Base-by-base conservation (phyloP, 2,329 filamentous ascomycete species). In the Penicillium sp. region DNA sequence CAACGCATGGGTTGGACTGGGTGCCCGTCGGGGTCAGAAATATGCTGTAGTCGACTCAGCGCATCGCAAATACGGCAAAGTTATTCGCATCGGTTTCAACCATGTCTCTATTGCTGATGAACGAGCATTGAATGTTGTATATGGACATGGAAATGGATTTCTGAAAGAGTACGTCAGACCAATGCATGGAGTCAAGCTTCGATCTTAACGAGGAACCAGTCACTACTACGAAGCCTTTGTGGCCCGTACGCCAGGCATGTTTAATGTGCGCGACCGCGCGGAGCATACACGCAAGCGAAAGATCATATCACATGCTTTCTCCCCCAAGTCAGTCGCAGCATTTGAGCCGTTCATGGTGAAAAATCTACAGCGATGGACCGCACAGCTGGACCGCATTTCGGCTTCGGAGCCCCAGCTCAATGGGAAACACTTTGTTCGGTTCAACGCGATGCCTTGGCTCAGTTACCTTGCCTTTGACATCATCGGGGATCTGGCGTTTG, bases 11-110 rank as follows among this genome's bases (percentile, higher is more conserved):
- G 52, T 65, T 18, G 59, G 52, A 34, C 14, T 59, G 18, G 49
- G 59, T 31, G 61, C 59, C 8, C 52, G 56, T 39, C 49, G 46
- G 31, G 61, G 62, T 4, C 50, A 56, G 36, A 64, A 62, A 38
- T 65, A 56, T 40, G 59, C 70, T 66, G 38, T 69, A 69, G 45
- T 81, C 74, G 78, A 77, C 80, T 21, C 67, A 70, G 24, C 63
- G 69, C 54, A 81, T 75, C 54, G 50, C 18, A 59, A 55, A 48
- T 45, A 62, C 29, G 62, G 62, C 16, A 61, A 58, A 21, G 53
- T 65, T 27, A 56, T 64, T 31, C 62, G 62, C 2, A 63, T 65
- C 16, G 61, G 59, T 6, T 62, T 59, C 54, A 65, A 65, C 34
- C 61, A 65, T 56, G 56, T 65, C 14, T 64, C 61, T n/a, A 61